These are phyloP conservation scores for Dothiorella sarmentorum DNA, from an alignment of 2,329 filamentous ascomycete species.

Conservation along the genomic window DNA sequence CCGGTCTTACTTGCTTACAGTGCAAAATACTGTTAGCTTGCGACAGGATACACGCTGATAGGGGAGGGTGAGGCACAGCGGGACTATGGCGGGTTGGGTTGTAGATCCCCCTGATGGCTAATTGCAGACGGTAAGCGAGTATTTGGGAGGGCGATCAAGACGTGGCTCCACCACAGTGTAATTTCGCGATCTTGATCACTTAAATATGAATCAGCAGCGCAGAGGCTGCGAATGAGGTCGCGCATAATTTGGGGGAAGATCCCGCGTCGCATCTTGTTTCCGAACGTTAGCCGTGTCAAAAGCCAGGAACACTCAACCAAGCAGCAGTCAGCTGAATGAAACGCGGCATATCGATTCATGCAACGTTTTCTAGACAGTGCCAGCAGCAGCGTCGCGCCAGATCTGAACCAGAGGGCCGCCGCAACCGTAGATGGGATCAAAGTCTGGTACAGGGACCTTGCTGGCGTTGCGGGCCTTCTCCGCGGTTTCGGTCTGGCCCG, in stretches of 20 bases:
- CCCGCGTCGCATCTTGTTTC: background rate
- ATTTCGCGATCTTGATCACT: background rate
- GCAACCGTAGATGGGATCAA: constrained; percentile 19
- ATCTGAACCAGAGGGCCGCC: background rate
- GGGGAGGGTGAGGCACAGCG: too few relatives aligned
- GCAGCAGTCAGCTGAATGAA: background rate
- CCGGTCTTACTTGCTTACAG: background rate
- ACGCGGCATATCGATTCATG: background rate
- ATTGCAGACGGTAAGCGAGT: background rate
- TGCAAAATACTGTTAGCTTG: constrained; percentile 3
- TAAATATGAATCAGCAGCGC: too few relatives aligned
- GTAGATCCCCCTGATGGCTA: constrained; percentile 8
- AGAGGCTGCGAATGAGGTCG: background rate
- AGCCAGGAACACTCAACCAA: background rate
- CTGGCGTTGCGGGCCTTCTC: constrained; percentile 20
- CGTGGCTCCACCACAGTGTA: background rate
- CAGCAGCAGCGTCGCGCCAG: background rate
- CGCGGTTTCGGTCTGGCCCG: constrained; percentile 21
- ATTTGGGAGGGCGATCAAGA: background rate
- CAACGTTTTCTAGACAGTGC: background rate
- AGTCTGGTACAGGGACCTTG: constrained; percentile 20
- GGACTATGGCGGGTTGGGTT: background rate
- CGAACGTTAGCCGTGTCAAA: constrained; percentile 1
- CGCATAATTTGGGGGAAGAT: background rate
- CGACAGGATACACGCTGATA: background rate